Evolutionary conservation across 2,329 filamentous ascomycete species (phyloP), one percentile per base, ranked within the genome.

Genomic region (Grosmannia serpens): DNA sequence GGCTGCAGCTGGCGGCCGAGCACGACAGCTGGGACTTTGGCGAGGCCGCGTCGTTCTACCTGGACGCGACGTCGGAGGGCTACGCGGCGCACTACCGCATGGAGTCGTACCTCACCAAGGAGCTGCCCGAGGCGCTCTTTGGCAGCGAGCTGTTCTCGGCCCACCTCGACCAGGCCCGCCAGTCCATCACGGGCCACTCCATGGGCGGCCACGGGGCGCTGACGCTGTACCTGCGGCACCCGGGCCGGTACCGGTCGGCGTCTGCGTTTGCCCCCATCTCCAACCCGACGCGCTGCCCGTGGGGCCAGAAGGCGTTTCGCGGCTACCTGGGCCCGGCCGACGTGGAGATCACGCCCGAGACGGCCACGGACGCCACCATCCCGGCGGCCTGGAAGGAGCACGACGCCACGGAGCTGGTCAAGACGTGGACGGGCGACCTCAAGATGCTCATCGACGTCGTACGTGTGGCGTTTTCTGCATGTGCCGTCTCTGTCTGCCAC

Each of bases 131-230:
- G 20, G 77, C 85, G 1, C 80, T 97, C 27, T 95, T 91, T 72
- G 72, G 73, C 46, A 41, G 46, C 31, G 31, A 41, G 33, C 79
- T 82, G 29, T 95, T 91, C 73, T 77, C 81, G 33, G 79, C 71
- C 65, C 62, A 83, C 68, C 77, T 99, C 33, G 92, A 97, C 71
- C 68, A 72, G 0, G 73, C 67, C 31, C 80, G 86, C 47, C 84
- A 96, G 58, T 87, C 86, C 71, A 94, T 99, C 67, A 89, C 89
- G 47, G 94, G 94, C 7, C 94, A 99, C 76, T 91, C 86, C 67
- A 99, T 99, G 94, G 94, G 94, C 64, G 94, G 94, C 0, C 94
- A 99, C 73, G 94, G 94, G 62, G 94, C 94, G 51, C 77, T 99
- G 65, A 96, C 91, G 52, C 75, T 97, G 66, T 97, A 88, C 77